Base-by-base conservation (phyloP, 495 filamentous ascomycete genomes). In the Trichoderma erinaceum region DNA sequence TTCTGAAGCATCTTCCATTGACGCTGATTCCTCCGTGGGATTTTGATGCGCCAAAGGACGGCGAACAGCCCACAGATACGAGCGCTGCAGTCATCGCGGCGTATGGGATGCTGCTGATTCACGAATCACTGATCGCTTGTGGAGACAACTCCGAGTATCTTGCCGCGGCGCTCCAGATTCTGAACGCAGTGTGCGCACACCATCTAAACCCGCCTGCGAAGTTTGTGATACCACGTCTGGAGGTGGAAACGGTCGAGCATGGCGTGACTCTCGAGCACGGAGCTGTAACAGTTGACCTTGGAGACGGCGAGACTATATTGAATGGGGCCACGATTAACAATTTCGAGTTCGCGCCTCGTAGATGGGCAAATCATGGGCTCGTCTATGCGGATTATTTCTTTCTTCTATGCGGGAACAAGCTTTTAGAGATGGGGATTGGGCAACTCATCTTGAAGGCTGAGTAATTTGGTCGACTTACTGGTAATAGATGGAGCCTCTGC, bases 351-450 rank as follows among this genome's bases (percentile, higher is more conserved):
- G 70, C 73, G 1, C 56, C 71, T 0, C 66, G 70, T 23, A 61
- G 69, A 16, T 72, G 75, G 52, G 66, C 67, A 2, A 73, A 78
- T 41, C 75, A 77, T 61, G 81, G 79, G 46, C 68, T 83, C 10
- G 81, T 82, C 16, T 83, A 83, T 74, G 81, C 76, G 0, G 80
- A 81, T 70, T 83, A 82, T 68, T 83, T 80, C 69, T 74, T 82
- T 52, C 65, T 83, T 15, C 78, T 81, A 67, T 75, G 79, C 44
- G 79, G 80, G 35, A 83, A 83, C 68, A 70, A 71, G 52, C 67
- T 75, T 68, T 46, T 75, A 63, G 38, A 70, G 21, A 75, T 75
- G 73, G 29, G 29, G 29, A 29, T 29, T 70, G 72, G 41, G 41
- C 41, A 44, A 7, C 41, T 29, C 29, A 29, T 29, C 29, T 29